Evolutionary conservation across 805 yeast genomes (phyloP).

Genomic region (Scheffersomyces amazonensis): DNA sequence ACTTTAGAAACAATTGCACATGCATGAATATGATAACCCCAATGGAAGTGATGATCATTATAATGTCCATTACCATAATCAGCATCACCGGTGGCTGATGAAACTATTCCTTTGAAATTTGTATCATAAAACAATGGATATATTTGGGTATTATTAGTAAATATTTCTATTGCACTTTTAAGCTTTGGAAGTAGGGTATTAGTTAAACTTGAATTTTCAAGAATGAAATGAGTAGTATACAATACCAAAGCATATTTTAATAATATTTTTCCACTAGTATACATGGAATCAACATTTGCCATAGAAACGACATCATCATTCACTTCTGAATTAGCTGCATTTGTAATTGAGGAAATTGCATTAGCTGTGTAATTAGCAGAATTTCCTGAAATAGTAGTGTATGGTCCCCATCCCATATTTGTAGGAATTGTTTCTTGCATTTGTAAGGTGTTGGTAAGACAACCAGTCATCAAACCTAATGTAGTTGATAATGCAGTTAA

Average conservation of each 20-base stretch:
- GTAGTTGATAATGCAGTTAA: constrained; percentile 47
- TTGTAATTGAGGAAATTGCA: constrained; percentile 9
- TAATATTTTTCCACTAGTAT: constrained; percentile 22
- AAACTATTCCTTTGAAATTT: constrained; percentile 23
- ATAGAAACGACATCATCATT: constrained; percentile 12
- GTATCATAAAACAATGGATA: constrained; percentile 28
- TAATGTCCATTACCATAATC: constrained; percentile 28
- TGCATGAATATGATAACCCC: constrained; percentile 24
- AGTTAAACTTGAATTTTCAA: constrained; percentile 16
- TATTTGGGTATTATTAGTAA: constrained; percentile 14
- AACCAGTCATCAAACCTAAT: constrained; percentile 46
- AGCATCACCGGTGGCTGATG: constrained; percentile 18
- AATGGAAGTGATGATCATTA: constrained; percentile 35
- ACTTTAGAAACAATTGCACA: constrained; percentile 21
- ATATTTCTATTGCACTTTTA: constrained; percentile 14
- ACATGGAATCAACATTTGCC: constrained; percentile 17
- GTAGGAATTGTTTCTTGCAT: constrained; percentile 45
- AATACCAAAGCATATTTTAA: constrained; percentile 18
- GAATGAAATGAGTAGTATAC: constrained; percentile 17
- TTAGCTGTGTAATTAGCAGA: constrained; percentile 9
- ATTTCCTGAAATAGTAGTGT: constrained; percentile 15
- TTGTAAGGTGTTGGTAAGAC: constrained; percentile 35
- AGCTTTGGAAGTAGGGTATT: constrained; percentile 10
- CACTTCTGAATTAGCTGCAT: constrained; percentile 14
- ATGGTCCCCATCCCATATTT: constrained; percentile 45